These are phyloP conservation scores for Mrakiaceae sp. DNA, from an alignment of 1,284 basidiomycete genomes.

Conservation along the genomic window DNA sequence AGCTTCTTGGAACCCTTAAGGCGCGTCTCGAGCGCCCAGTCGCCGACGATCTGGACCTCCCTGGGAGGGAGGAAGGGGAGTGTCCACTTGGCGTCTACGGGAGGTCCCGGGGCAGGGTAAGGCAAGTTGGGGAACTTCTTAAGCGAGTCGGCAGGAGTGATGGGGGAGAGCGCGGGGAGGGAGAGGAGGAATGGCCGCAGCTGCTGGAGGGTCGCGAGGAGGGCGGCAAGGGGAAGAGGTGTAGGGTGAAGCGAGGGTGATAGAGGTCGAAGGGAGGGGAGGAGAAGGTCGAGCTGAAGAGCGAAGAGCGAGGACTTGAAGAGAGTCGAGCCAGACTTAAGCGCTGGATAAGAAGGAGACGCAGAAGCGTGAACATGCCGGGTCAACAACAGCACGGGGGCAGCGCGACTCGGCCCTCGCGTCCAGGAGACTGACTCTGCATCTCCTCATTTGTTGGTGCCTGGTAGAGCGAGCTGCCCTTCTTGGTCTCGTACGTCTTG, in stretches of 20 bases:
- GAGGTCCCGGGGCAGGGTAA: conserved; percentile 46
- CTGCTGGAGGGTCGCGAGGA: conserved; percentile 51
- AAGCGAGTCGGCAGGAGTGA: conserved; percentile 54
- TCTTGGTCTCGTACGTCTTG: conserved; percentile 19
- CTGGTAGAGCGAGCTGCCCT: conserved; percentile 34
- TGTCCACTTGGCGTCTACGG: conserved; percentile 64
- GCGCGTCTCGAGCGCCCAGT: conserved; percentile 59
- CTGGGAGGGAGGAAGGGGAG: conserved; percentile 57
- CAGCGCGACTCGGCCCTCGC: too few relatives aligned
- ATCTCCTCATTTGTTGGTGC: conserved; percentile 52
- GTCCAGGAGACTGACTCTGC: conserved; percentile 31
- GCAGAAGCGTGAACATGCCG: too few relatives aligned
- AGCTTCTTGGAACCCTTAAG: conserved; percentile 49
- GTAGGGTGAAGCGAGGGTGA: conserved; percentile 7
- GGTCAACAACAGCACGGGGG: background rate
- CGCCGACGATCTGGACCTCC: conserved; percentile 49
- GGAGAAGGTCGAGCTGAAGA: conserved; percentile 64
- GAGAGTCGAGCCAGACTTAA: conserved; percentile 66
- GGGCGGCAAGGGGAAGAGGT: conserved; percentile 47
- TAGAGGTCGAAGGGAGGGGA: conserved; percentile 59
- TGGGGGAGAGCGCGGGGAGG: conserved; percentile 47
- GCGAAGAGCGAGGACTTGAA: conserved; percentile 77
- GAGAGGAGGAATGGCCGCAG: conserved; percentile 31
- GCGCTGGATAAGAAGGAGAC: conserved; percentile 22
- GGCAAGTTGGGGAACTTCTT: conserved; percentile 44